These are phyloP conservation scores for Cerioporus squamosus DNA, from an alignment of 1,284 basidiomycete genomes.

Conservation along the genomic window DNA sequence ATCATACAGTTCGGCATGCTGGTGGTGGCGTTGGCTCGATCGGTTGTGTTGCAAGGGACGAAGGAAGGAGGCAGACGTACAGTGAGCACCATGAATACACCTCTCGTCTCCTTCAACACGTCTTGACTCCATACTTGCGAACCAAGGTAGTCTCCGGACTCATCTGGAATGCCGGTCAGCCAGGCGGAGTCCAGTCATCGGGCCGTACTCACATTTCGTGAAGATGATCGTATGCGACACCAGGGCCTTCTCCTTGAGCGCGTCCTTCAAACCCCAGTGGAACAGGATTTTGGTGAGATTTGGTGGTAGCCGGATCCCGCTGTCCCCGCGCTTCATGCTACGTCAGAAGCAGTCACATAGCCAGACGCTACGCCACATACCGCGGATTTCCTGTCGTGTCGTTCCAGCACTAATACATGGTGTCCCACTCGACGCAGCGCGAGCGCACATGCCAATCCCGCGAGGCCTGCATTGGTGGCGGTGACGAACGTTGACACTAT, in stretches of 20 bases:
- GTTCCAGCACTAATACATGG: slow-evolving; percentile 56
- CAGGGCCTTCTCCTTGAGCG: slow-evolving; percentile 40
- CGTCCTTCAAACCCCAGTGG: slow-evolving; percentile 55
- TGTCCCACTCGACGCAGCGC: slow-evolving; percentile 60
- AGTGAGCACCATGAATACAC: slow-evolving; percentile 54
- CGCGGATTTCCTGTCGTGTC: slow-evolving; percentile 37
- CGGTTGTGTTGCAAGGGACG: not conserved
- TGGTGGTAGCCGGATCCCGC: slow-evolving; percentile 55
- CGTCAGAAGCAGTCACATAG: not conserved
- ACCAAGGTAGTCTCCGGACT: slow-evolving; percentile 53
- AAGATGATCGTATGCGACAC: slow-evolving; percentile 46
- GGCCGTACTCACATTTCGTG: slow-evolving; percentile 36
- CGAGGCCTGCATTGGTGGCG: slow-evolving; percentile 30
- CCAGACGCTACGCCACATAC: slow-evolving; percentile 31
- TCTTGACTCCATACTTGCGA: slow-evolving; percentile 58
- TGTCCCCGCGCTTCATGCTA: slow-evolving; percentile 26
- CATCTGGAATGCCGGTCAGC: slow-evolving; percentile 5
- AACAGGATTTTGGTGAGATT: slow-evolving; percentile 60
- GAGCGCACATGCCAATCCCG: slow-evolving; percentile 58
- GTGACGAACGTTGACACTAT: not conserved
- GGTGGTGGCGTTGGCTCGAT: not conserved
- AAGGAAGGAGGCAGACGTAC: slow-evolving; percentile 46
- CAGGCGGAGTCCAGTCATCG: not conserved
- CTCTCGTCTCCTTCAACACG: slow-evolving; percentile 56
- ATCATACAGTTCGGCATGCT: slow-evolving; percentile 47